Conservation (phyloP, 148 eudicot species). For the Nepenthes gracilis region DNA sequence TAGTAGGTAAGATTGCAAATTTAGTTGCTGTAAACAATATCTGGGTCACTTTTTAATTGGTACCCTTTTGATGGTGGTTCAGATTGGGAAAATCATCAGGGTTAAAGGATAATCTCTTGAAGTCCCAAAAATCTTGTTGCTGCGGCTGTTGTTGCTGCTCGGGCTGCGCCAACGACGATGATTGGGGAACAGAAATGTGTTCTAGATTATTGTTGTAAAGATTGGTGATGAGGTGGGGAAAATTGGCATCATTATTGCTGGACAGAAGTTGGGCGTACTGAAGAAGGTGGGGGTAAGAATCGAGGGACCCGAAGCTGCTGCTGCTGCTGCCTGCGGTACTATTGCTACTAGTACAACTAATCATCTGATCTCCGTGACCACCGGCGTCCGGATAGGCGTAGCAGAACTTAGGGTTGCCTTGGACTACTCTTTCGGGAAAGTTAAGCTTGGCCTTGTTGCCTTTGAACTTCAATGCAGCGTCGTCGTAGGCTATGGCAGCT, state of each 20-base stretch:
- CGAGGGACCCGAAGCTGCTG: not conserved
- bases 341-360: not conserved
- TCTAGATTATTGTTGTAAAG: conserved; percentile 3
- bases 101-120: not conserved
- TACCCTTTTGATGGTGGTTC: too few species aligned
- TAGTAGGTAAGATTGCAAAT: too few species aligned
- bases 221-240: conserved; percentile 26
- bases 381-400: not conserved
- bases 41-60: too few species aligned
- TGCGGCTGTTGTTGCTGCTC: not conserved
- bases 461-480: conserved; percentile 44
- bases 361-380: not conserved
- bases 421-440: conserved; percentile 36
- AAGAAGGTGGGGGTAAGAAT: conserved; percentile 23
- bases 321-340: not conserved
- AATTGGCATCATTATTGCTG: conserved; percentile 28
- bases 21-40: too few species aligned
- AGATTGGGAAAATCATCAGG: not conserved
- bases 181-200: not conserved
- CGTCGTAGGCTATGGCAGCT: conserved; percentile 47
- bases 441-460: conserved; percentile 55
- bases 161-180: not conserved
- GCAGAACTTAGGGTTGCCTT: conserved; percentile 7
- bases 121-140: not conserved
- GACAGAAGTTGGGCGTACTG: conserved; percentile 54